These are phyloP conservation scores for Suhomyces sp. DNA, from an alignment of 805 yeast genomes.

Conservation along the genomic window DNA sequence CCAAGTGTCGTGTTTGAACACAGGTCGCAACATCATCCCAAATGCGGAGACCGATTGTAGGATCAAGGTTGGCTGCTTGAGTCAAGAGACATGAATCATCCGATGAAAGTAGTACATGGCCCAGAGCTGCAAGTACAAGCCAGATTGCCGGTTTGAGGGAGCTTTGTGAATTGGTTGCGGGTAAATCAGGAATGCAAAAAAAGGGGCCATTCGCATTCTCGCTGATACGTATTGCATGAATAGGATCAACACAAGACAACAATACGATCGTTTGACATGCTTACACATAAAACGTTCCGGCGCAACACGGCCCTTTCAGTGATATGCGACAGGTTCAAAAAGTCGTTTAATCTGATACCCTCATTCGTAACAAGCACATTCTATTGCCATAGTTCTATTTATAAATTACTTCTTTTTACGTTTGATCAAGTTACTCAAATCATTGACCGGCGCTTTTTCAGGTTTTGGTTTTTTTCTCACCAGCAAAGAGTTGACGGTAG, in stretches of 20 bases:
- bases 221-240: neutral
- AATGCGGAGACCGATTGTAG: neutral
- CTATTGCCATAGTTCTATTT: neutral
- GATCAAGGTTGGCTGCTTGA: neutral
- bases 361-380: neutral
- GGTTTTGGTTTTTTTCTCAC: slow-evolving; percentile 3
- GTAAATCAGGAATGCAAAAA: neutral
- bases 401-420: neutral
- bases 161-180: neutral
- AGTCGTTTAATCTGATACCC: neutral
- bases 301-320: neutral
- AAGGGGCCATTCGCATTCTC: neutral
- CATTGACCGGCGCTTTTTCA: neutral
- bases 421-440: slow-evolving; percentile 6
- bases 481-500: slow-evolving; percentile 2
- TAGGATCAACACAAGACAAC: neutral
- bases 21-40: neutral
- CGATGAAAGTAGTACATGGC: neutral
- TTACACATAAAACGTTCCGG: neutral
- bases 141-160: neutral
- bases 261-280: neutral
- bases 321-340: neutral
- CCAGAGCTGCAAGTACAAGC: neutral
- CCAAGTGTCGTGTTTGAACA: neutral
- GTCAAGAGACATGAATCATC: neutral